These are phyloP conservation scores for Hygrophorus russula DNA, from an alignment of 768 basidiomycete species.

Conservation along the genomic window DNA sequence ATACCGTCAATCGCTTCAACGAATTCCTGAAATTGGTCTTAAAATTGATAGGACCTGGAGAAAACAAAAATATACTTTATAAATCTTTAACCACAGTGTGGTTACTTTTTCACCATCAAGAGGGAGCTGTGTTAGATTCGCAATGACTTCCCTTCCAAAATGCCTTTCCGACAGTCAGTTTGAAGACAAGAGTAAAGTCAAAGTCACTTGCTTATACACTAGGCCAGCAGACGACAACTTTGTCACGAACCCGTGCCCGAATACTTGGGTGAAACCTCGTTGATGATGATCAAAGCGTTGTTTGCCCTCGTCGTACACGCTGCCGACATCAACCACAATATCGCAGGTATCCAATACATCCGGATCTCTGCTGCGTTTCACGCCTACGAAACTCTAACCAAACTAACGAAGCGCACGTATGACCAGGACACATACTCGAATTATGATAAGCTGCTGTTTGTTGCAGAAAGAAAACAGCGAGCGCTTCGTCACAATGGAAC, in stretches of 20 bases:
- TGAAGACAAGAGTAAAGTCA: slow-evolving; percentile 3
- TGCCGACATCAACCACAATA: slow-evolving; percentile 96
- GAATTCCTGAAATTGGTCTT: slow-evolving; percentile 48
- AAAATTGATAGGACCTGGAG: not conserved
- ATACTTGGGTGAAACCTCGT: slow-evolving; percentile 81
- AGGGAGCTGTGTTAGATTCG: slow-evolving; percentile 40
- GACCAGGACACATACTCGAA: slow-evolving; percentile 40
- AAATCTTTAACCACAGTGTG: slow-evolving; percentile 79
- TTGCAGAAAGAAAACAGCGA: slow-evolving; percentile 83
- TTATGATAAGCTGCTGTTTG: slow-evolving; percentile 64
- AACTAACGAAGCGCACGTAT: not conserved
- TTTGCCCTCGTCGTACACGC: slow-evolving; percentile 70
- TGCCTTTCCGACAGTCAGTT: slow-evolving; percentile 38
- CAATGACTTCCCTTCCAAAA: slow-evolving; percentile 81
- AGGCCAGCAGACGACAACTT: slow-evolving; percentile 91
- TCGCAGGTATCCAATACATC: slow-evolving; percentile 66
- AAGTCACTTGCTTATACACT: slow-evolving; percentile 74
- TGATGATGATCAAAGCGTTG: slow-evolving; percentile 95
- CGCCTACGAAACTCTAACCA: slow-evolving; percentile 23
- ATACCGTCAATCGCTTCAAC: slow-evolving; percentile 91
- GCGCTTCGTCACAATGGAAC: slow-evolving; percentile 95
- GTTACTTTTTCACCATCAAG: slow-evolving; percentile 53
- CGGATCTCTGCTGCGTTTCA: slow-evolving; percentile 70
- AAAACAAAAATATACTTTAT: slow-evolving; percentile 42
- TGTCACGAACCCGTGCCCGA: slow-evolving; percentile 78